Evolutionary conservation across 371 early-diverging fungal genomes (phyloP).

Genomic region (Apophysomyces variabilis): DNA sequence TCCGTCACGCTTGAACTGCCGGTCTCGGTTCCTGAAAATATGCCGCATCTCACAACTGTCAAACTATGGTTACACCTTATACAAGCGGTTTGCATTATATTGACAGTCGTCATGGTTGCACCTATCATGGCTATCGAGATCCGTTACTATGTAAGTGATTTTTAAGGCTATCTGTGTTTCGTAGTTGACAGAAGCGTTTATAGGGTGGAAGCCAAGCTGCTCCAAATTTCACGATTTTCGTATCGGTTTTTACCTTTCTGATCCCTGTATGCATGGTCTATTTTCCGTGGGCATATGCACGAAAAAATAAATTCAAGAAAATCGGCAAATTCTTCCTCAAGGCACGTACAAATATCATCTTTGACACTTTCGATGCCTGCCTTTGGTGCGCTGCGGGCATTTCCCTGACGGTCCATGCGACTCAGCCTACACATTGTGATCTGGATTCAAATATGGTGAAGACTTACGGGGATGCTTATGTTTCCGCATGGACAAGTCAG

Average conservation of each 20-base stretch:
- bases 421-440: conserved; percentile 28
- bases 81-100: conserved; percentile 30
- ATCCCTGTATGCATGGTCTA: conserved; percentile 28
- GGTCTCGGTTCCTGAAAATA: conserved; percentile 24
- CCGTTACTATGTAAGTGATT: conserved; percentile 35
- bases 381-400: conserved; percentile 45
- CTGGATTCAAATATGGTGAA: conserved; percentile 23
- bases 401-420: conserved; percentile 41
- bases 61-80: conserved; percentile 32
- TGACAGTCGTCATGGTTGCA: conserved; percentile 33
- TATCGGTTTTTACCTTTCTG: conserved; percentile 28
- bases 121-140: conserved; percentile 40
- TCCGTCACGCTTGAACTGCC: conserved; percentile 25
- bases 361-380: conserved; percentile 34
- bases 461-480: conserved; percentile 22
- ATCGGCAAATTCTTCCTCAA: conserved; percentile 42
- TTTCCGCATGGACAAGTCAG: conserved; percentile 39
- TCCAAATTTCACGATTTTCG: conserved; percentile 39
- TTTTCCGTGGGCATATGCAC: conserved; percentile 41
- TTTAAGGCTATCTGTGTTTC: not conserved
- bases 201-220: conserved; percentile 46
- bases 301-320: conserved; percentile 30
- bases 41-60: conserved; percentile 32
- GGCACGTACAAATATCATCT: conserved; percentile 42
- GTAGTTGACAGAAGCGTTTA: too few species aligned